phyloP scores from a whole-genome alignment of 169 alveolate genomes.

The Cryptosporidium meleagridis region DNA sequence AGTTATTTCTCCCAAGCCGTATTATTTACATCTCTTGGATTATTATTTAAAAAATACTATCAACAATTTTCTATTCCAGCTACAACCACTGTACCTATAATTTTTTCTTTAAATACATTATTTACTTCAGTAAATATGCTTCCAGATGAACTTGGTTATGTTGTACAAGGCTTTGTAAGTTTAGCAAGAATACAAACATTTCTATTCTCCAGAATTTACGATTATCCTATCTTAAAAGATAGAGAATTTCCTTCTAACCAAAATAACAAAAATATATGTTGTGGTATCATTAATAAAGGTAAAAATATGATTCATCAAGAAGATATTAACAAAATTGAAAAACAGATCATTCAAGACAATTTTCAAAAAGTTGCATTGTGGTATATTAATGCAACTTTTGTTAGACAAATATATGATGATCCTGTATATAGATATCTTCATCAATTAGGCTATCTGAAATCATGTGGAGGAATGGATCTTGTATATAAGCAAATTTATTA shows the following conservation, averaged over 20 bases:
- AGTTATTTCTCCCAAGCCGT: conserved; percentile 35
- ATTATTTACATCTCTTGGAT: conserved; percentile 38
- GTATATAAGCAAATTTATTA: not conserved
- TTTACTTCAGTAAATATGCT: conserved; percentile 42
- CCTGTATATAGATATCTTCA: conserved; percentile 53
- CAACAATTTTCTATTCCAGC: conserved; percentile 60
- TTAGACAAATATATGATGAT: conserved; percentile 56
- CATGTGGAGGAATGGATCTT: conserved; percentile 64
- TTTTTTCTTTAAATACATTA: conserved; percentile 36
- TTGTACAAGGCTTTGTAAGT: conserved; percentile 56
- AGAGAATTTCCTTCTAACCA: not conserved
- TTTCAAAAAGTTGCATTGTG: conserved; percentile 1
- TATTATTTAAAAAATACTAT: conserved; percentile 25
- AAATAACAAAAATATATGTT: not conserved
- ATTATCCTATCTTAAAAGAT: conserved; percentile 35
- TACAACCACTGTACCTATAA: conserved; percentile 60
- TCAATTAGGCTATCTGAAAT: conserved; percentile 35
- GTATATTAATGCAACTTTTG: conserved; percentile 53
- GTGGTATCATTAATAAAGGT: not conserved
- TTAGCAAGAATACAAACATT: conserved; percentile 52
- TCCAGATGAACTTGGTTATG: conserved; percentile 64
- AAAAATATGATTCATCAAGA: not conserved
- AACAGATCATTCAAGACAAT: not conserved
- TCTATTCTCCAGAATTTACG: conserved; percentile 44
- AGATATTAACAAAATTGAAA: not conserved